Conservation (phyloP, 495 filamentous ascomycete genomes). For the Daldinia decipiens region DNA sequence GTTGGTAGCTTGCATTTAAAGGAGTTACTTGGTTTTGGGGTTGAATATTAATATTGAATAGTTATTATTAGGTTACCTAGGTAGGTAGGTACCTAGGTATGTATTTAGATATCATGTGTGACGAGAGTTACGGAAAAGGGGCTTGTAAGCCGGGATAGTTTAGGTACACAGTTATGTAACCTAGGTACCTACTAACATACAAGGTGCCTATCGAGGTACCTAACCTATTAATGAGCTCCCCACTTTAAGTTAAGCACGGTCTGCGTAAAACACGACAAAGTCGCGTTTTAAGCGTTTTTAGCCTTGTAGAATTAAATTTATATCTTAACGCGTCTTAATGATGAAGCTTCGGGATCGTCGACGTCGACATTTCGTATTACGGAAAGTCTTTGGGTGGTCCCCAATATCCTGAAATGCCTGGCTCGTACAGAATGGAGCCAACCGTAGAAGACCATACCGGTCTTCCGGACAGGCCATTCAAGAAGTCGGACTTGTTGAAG, state of each 20-base stretch:
- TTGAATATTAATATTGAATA: too few species aligned
- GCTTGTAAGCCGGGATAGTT: background rate
- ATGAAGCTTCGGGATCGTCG: background rate
- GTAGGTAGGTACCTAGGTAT: too few species aligned
- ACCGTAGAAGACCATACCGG: background rate
- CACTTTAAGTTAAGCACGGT: conserved; percentile 8
- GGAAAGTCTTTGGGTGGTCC: background rate
- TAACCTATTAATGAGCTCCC: background rate
- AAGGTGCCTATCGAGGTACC: background rate
- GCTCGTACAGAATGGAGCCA: background rate
- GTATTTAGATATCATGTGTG: background rate
- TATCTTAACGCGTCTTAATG: background rate
- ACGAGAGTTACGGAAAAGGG: conserved; percentile 5
- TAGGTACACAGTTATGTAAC: too few species aligned
- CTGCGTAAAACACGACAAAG: background rate
- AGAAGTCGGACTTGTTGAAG: background rate
- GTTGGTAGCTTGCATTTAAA: background rate
- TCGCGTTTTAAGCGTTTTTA: too few species aligned
- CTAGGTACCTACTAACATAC: too few species aligned
- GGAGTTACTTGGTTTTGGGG: background rate
- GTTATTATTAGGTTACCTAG: too few species aligned
- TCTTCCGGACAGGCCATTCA: background rate
- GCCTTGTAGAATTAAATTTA: background rate
- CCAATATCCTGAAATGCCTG: background rate
- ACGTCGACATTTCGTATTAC: background rate